Percentiles rank a stretch among this genome's conserved stretches.
phyloP scores from a whole-genome alignment of 108 stramenopile species.

The Licmophora abbreviata region DNA sequence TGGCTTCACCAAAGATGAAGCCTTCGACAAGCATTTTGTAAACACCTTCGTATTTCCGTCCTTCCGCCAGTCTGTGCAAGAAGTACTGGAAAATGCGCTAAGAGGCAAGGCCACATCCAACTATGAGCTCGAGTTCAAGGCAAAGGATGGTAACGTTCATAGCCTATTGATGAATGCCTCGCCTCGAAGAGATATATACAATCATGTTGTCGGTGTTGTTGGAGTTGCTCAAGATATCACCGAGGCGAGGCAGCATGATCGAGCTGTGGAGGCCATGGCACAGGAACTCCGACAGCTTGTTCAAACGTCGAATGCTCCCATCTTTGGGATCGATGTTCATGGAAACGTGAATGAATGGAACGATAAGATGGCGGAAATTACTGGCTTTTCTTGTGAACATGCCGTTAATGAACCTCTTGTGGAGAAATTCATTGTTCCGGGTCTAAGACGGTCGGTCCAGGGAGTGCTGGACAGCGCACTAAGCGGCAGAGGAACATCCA shows the following conservation, averaged over 20 bases:
- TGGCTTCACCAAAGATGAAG: slow-evolving; percentile 40
- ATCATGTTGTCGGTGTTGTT: slow-evolving; percentile 37
- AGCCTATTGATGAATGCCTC: slow-evolving; percentile 44
- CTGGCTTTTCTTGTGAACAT: slow-evolving; percentile 55
- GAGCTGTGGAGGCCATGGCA: slow-evolving; percentile 30
- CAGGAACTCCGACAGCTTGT: slow-evolving; percentile 44
- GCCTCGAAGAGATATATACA: slow-evolving; percentile 17
- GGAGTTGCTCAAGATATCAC: slow-evolving; percentile 57
- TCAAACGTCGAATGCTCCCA: slow-evolving; percentile 65
- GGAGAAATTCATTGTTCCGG: slow-evolving; percentile 36
- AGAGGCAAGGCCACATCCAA: slow-evolving; percentile 38
- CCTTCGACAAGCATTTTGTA: slow-evolving; percentile 29
- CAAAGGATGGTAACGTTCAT: slow-evolving; percentile 32
- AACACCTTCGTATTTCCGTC: slow-evolving; percentile 21
- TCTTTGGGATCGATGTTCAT: slow-evolving; percentile 56
- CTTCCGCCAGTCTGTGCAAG: slow-evolving; percentile 15
- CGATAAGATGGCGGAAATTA: slow-evolving; percentile 53
- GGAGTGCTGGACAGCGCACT: slow-evolving; percentile 49
- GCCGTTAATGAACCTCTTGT: slow-evolving; percentile 42
- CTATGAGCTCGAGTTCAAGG: slow-evolving; percentile 41
- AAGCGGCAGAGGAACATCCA: slow-evolving; percentile 54
- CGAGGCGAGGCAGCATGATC: slow-evolving; percentile 35
- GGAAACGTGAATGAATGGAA: slow-evolving; percentile 60
- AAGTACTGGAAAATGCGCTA: slow-evolving; percentile 22
- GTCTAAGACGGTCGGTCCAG: slow-evolving; percentile 29